phyloP scores from a whole-genome alignment of 352 stramenopile species.

The Phytophthora constricta region DNA sequence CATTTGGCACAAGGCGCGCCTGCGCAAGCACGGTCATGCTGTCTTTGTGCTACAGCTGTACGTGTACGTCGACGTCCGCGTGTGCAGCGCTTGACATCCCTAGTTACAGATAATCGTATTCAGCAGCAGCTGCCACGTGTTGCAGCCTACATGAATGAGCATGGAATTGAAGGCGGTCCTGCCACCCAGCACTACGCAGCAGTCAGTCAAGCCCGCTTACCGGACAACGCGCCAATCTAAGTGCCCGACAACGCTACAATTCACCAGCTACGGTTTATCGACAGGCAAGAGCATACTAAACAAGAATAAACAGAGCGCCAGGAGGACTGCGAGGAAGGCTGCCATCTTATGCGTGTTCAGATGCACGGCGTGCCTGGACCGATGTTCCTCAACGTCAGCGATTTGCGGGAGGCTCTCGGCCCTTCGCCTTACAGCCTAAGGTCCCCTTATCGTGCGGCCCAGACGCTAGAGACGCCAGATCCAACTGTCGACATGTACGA shows the following conservation, averaged over 20 bases:
- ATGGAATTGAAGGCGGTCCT: slow-evolving; percentile 1
- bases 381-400: too few species aligned
- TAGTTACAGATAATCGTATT: slow-evolving; percentile 4
- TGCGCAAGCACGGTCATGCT: background rate
- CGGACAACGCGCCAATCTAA: too few species aligned
- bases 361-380: too few species aligned
- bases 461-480: background rate
- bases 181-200: too few species aligned
- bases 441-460: background rate
- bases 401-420: background rate
- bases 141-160: slow-evolving; percentile 5
- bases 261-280: too few species aligned
- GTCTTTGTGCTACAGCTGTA: slow-evolving; percentile 2
- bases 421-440: slow-evolving; percentile 5
- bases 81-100: slow-evolving; percentile 4
- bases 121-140: slow-evolving; percentile 4
- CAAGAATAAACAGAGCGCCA: too few species aligned
- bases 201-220: too few species aligned
- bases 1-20: slow-evolving; percentile 16
- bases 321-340: too few species aligned
- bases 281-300: too few species aligned
- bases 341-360: too few species aligned
- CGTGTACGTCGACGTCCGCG: background rate
- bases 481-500: background rate
- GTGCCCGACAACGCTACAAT: too few species aligned